phyloP scores from a whole-genome alignment of 768 basidiomycete species.

The Tulasnella calospora region DNA sequence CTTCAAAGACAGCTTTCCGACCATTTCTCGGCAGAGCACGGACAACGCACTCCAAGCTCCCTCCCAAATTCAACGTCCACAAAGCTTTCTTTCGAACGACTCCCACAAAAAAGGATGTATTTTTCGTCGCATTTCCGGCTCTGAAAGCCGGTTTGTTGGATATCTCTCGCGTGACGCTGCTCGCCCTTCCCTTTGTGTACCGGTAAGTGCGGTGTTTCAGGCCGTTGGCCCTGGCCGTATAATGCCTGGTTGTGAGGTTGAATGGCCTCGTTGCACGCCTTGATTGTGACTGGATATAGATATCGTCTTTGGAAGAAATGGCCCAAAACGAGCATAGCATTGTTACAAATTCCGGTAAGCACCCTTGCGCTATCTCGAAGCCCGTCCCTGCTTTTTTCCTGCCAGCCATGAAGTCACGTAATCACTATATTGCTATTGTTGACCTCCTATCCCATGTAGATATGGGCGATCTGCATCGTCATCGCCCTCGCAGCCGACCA shows the following conservation, averaged over 20 bases:
- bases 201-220: conserved; percentile 27
- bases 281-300: conserved; percentile 13
- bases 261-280: conserved; percentile 15
- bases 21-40: background rate
- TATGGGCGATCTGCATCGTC: conserved; percentile 41
- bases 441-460: conserved; percentile 29
- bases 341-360: conserved; percentile 42
- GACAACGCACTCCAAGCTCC: background rate
- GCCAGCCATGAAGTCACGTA: background rate
- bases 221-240: background rate
- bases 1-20: background rate
- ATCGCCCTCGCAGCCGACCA: conserved; percentile 43
- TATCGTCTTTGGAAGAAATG: conserved; percentile 40
- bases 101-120: conserved; percentile 36
- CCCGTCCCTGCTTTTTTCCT: background rate
- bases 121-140: conserved; percentile 43
- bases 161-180: conserved; percentile 36
- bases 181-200: conserved; percentile 38
- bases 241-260: background rate
- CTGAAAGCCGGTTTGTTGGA: conserved; percentile 41
- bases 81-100: conserved; percentile 36
- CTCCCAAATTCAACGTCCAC: background rate
- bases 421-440: background rate
- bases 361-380: background rate
- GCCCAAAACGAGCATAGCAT: conserved; percentile 36